These are phyloP conservation scores for Cercophora samala DNA, from an alignment of 495 filamentous ascomycete genomes.

Conservation along the genomic window DNA sequence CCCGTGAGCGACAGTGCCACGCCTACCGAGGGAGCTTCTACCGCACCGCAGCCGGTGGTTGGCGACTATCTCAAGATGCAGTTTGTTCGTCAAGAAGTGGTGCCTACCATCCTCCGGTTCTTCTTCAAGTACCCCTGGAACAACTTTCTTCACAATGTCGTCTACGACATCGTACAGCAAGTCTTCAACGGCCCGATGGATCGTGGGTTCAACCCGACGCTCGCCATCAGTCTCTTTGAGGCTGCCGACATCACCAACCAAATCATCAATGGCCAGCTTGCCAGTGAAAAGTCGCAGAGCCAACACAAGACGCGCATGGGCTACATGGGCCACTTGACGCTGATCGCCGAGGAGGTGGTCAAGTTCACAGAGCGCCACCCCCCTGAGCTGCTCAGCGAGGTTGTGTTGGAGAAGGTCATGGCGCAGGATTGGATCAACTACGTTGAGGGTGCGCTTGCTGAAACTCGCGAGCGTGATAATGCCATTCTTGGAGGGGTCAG, in stretches of 20 bases:
- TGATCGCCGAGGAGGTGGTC: conserved; percentile 97
- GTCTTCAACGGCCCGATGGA: conserved; percentile 99
- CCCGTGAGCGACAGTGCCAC: conserved; percentile 19
- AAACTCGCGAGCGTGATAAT: conserved; percentile 94
- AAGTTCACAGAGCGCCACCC: conserved; percentile 96
- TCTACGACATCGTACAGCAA: conserved; percentile 98
- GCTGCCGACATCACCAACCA: conserved; percentile 82
- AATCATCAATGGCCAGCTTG: conserved; percentile 84
- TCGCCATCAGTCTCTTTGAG: conserved; percentile 93
- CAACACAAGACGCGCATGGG: conserved; percentile 86
- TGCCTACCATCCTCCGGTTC: conserved; percentile 94
- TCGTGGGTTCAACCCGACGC: conserved; percentile 82
- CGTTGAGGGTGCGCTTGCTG: conserved; percentile 88
- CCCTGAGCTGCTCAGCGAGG: conserved; percentile 77
- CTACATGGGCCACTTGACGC: conserved; percentile 97
- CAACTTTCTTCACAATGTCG: conserved; percentile 98
- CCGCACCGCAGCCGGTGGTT: conserved; percentile 68
- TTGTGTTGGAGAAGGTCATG: conserved; percentile 84
- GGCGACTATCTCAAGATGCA: conserved; percentile 95
- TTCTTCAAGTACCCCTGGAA: conserved; percentile 99
- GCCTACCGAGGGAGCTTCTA: conserved; percentile 17
- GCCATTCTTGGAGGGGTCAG: conserved; percentile 96
- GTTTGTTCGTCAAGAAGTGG: conserved; percentile 90
- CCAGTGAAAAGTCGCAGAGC: conserved; percentile 78
- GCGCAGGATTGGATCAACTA: conserved; percentile 89